Conservation (phyloP, 805 yeast genomes). For the Candida quercuum region DNA sequence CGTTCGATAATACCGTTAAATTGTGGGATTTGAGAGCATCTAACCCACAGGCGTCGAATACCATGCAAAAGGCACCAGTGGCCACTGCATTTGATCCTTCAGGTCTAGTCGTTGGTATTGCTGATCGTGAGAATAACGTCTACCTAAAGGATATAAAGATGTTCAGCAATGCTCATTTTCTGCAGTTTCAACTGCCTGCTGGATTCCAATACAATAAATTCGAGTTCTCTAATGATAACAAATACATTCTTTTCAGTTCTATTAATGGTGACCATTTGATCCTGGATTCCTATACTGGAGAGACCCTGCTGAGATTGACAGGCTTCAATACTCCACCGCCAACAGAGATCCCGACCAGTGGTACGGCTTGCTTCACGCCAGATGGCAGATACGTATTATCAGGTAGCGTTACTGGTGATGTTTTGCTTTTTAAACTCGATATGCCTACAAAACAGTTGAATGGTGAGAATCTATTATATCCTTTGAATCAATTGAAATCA, state of each 20-base stretch:
- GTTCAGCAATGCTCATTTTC: slow-evolving; percentile 54
- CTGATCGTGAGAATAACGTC: slow-evolving; percentile 37
- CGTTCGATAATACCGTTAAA: slow-evolving; percentile 75
- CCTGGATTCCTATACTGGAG: slow-evolving; percentile 67
- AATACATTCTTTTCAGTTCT: slow-evolving; percentile 51
- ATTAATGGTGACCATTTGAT: slow-evolving; percentile 55
- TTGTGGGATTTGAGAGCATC: slow-evolving; percentile 81
- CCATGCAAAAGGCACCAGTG: slow-evolving; percentile 49
- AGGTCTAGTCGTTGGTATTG: slow-evolving; percentile 76
- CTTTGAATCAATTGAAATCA: slow-evolving; percentile 11
- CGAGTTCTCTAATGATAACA: slow-evolving; percentile 79
- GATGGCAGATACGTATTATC: slow-evolving; percentile 60
- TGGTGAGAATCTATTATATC: slow-evolving; percentile 7
- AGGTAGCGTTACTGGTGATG: slow-evolving; percentile 51
- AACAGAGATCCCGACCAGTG: slow-evolving; percentile 42
- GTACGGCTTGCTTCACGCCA: slow-evolving; percentile 56
- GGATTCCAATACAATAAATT: slow-evolving; percentile 51
- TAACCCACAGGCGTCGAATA: slow-evolving; percentile 50
- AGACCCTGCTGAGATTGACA: slow-evolving; percentile 36
- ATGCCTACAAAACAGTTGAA: slow-evolving; percentile 2
- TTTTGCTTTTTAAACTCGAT: slow-evolving; percentile 48
- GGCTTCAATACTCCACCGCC: slow-evolving; percentile 45
- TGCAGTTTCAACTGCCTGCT: slow-evolving; percentile 34
- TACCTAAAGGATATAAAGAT: slow-evolving; percentile 58
- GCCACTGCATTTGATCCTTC: slow-evolving; percentile 76